Base-by-base conservation (phyloP, 2,329 filamentous ascomycete genomes). In the Penicillium olsonii region DNA sequence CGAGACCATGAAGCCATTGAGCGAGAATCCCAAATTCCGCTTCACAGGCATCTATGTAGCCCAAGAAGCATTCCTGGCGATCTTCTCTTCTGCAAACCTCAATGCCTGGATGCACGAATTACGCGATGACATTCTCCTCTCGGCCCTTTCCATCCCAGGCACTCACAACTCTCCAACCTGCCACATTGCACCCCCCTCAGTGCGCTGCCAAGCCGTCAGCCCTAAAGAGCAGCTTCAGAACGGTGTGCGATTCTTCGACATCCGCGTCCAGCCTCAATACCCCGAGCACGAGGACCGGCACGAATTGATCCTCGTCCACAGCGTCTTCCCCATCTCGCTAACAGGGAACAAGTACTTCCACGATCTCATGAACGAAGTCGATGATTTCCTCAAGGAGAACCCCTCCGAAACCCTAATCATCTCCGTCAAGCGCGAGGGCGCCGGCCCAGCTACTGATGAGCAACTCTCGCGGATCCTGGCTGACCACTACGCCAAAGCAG, bases 111-210 rank as follows among this genome's bases (percentile, higher is more conserved):
- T 97, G 92, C 72, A 78, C 48, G 79, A 85, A 53, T 78, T 97
- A 35, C 77, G 80, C 52, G 83, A 92, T 63, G 79, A 84, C 17
- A 87, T 84, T 43, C 84, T 90, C 1, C 77, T 97, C 4, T 88
- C 89, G 1, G 81, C 87, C 2, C 83, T 99, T 42, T 94, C 88
- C 42, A 94, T 97, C 55, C 94, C 94, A 14, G 94, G 94, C 56
- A 96, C 94, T 0, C 94, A 99, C 77, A 97, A 99, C 74, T 90
- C 88, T 15, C 90, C 94, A 6, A 95, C 92, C 9, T 87, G 83
- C 73, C 81, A 95, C 76, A 81, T 83, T 41, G 92, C 94, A 11
- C 81, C 96, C 5, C 94, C 94, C 1, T 95, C 90, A 1, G 94
- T 97, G 31, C 87, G 94, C 33, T 97, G 94, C 71, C 94, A 99